phyloP scores from a whole-genome alignment of 2,329 filamentous ascomycete species.

The Colletotrichum acutatum region DNA sequence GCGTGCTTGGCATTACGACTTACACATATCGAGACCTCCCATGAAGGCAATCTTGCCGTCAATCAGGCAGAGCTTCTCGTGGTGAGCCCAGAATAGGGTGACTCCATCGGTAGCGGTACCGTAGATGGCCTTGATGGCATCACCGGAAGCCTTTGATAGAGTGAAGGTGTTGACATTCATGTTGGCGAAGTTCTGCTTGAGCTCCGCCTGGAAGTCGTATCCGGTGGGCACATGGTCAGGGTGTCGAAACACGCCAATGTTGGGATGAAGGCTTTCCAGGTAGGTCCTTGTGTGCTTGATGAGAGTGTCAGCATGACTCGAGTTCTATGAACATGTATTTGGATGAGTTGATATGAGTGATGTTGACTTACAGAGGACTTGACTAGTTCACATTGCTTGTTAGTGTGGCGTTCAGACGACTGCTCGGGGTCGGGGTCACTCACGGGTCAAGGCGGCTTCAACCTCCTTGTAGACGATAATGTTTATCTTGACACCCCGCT shows the following conservation, averaged over 20 bases:
- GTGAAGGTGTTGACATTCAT: conserved; percentile 60
- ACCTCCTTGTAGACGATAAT: conserved; percentile 96
- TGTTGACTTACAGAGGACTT: conserved; percentile 54
- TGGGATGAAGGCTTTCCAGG: conserved; percentile 81
- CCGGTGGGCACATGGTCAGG: conserved; percentile 86
- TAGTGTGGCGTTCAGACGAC: conserved; percentile 15
- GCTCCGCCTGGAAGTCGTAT: conserved; percentile 73
- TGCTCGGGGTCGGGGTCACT: conserved; percentile 56
- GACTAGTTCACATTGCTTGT: conserved; percentile 41
- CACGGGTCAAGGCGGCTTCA: conserved; percentile 81
- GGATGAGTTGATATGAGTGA: conserved; percentile 67
- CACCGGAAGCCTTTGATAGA: conserved; percentile 73
- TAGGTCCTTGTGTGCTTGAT: conserved; percentile 79
- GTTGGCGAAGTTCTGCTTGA: conserved; percentile 69
- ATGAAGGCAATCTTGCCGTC: conserved; percentile 87
- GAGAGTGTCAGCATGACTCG: conserved; percentile 22
- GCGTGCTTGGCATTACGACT: conserved; percentile 33
- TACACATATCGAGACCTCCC: conserved; percentile 88
- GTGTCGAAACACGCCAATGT: conserved; percentile 90
- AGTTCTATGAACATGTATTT: conserved; percentile 36
- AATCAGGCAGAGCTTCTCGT: conserved; percentile 88
- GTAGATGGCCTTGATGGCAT: conserved; percentile 82
- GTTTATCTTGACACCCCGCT: conserved; percentile 85
- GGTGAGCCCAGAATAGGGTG: conserved; percentile 91
- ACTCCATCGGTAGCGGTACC: conserved; percentile 80